Conservation (phyloP, 2,329 filamentous ascomycete genomes). For the Hirsutella minnesotensis region DNA sequence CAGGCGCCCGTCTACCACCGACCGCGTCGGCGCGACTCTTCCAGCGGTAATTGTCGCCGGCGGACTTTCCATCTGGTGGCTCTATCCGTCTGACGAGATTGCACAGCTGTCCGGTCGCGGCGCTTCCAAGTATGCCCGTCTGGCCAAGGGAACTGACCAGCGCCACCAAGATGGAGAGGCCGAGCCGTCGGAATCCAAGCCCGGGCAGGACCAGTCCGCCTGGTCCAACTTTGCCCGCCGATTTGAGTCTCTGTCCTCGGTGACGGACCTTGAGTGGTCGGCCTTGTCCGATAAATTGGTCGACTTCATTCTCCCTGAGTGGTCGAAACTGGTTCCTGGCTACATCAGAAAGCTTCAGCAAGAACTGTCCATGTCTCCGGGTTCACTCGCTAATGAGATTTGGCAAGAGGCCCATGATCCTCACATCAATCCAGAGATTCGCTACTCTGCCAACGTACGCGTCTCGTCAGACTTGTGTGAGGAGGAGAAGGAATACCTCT, state of each 20-base stretch:
- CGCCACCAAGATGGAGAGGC: conserved; percentile 5
- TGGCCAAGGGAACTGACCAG: background rate
- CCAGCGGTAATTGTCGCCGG: conserved; percentile 19
- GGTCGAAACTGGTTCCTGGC: conserved; percentile 65
- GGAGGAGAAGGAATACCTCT: conserved; percentile 68
- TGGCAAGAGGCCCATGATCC: conserved; percentile 87
- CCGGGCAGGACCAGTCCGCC: conserved; percentile 23
- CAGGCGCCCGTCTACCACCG: background rate
- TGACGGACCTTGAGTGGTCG: conserved; percentile 44
- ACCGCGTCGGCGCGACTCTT: background rate
- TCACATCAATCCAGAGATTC: conserved; percentile 74
- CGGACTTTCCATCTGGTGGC: conserved; percentile 28
- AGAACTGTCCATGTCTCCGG: conserved; percentile 77
- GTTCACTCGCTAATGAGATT: conserved; percentile 82
- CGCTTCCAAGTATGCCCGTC: conserved; percentile 5
- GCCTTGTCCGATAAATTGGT: conserved; percentile 47
- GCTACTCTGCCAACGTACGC: conserved; percentile 68
- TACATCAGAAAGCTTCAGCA: conserved; percentile 74
- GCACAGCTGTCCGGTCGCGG: conserved; percentile 18
- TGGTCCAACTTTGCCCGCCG: conserved; percentile 35
- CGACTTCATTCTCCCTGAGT: conserved; percentile 66
- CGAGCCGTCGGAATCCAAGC: no score
- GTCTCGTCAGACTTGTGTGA: conserved; percentile 71
- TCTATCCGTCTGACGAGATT: conserved; percentile 32
- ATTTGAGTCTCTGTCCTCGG: conserved; percentile 41